These are phyloP conservation scores for Talaromyces atroroseus DNA, from an alignment of 2,329 filamentous ascomycete genomes.

Conservation along the genomic window DNA sequence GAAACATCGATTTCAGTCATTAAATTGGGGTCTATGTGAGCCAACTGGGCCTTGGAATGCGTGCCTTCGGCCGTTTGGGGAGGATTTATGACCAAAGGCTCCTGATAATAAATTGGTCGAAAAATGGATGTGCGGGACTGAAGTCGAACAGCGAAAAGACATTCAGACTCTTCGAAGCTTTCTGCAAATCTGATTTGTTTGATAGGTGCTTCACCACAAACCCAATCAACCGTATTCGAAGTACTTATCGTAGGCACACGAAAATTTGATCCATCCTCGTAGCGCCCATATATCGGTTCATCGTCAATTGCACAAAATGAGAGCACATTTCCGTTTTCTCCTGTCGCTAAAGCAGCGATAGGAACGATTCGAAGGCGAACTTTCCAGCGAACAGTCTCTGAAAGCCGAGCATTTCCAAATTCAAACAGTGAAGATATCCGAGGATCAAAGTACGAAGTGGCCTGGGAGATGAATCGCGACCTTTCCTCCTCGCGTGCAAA, in stretches of 20 bases:
- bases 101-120: conserved; percentile 34
- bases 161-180: conserved; percentile 26
- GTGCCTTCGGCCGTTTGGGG: not conserved
- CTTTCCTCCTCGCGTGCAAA: conserved; percentile 25
- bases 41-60: conserved; percentile 23
- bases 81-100: conserved; percentile 19
- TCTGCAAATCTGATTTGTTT: conserved; percentile 50
- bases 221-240: not conserved
- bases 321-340: conserved; percentile 44
- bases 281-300: conserved; percentile 21
- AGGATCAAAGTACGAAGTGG: conserved; percentile 30
- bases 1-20: conserved; percentile 40
- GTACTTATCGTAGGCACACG: conserved; percentile 45
- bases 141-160: conserved; percentile 46
- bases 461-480: conserved; percentile 27
- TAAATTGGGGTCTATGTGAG: conserved; percentile 44
- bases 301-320: conserved; percentile 37
- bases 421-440: conserved; percentile 41
- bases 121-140: conserved; percentile 45
- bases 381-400: conserved; percentile 23
- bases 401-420: conserved; percentile 44
- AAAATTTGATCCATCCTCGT: conserved; percentile 26
- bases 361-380: conserved; percentile 23
- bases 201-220: conserved; percentile 41
- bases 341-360: conserved; percentile 35